A percentile compares a stretch with the other conserved stretches of the same genome.
These are phyloP conservation scores for Pleurotus tuoliensis DNA, from an alignment of 768 basidiomycete genomes.

Conservation along the genomic window DNA sequence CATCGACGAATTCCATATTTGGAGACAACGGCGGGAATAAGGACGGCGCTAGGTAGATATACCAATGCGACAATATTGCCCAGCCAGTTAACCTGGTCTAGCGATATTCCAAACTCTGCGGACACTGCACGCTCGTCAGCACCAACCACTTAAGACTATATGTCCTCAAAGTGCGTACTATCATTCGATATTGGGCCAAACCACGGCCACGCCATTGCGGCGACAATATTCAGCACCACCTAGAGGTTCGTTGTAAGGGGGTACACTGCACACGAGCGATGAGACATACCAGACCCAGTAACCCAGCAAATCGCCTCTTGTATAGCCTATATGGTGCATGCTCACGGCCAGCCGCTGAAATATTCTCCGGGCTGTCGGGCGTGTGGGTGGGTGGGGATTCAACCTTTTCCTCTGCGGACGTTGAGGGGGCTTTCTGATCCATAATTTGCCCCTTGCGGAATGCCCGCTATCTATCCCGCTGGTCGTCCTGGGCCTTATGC, in stretches of 20 bases:
- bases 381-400: too few species aligned
- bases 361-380: too few species aligned
- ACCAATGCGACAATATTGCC: constrained; percentile 62
- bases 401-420: too few species aligned
- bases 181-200: constrained; percentile 79
- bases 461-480: too few species aligned
- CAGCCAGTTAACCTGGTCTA: constrained; percentile 78
- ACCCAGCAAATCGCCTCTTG: constrained; percentile 62
- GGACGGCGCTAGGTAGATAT: constrained; percentile 59
- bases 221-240: constrained; percentile 59
- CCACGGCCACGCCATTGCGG: constrained; percentile 74
- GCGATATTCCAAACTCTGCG: constrained; percentile 59
- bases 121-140: constrained; percentile 38
- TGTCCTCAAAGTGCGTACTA: constrained; percentile 32
- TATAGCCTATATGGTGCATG: constrained; percentile 56
- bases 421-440: too few species aligned
- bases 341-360: too few species aligned
- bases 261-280: background rate
- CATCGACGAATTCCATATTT: constrained; percentile 59
- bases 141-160: background rate
- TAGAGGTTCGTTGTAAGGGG: constrained; percentile 17
- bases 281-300: constrained; percentile 53
- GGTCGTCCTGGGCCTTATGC: too few species aligned
- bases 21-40: constrained; percentile 53
- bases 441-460: too few species aligned